Evolutionary conservation across 2,329 filamentous ascomycete species (phyloP).

Genomic region (Alternaria longipes): DNA sequence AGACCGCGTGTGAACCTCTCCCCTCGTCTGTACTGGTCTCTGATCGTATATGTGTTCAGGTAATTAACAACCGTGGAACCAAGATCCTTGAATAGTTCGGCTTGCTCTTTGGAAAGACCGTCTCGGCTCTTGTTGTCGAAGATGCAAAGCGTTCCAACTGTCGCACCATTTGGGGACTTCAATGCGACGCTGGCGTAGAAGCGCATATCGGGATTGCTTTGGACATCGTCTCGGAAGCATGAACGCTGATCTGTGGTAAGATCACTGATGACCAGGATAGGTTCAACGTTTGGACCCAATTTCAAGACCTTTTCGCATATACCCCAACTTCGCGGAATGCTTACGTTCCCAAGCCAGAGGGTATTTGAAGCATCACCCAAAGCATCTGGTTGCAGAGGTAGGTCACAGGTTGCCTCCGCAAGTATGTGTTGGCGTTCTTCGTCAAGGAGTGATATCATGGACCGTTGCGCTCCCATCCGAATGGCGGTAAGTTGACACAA

Average conservation of each 20-base stretch:
- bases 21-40: conserved; percentile 35
- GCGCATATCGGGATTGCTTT: conserved; percentile 10
- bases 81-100: conserved; percentile 33
- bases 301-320: conserved; percentile 36
- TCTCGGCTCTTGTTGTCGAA: conserved; percentile 33
- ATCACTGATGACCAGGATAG: conserved; percentile 25
- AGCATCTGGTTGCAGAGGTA: conserved; percentile 30
- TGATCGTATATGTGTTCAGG: conserved; percentile 38
- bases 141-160: conserved; percentile 38
- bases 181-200: conserved; percentile 46
- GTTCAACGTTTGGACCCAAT: background rate
- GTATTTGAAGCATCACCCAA: conserved; percentile 13
- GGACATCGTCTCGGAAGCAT: background rate
- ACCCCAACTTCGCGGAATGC: conserved; percentile 38
- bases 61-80: conserved; percentile 38
- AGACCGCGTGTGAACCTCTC: conserved; percentile 46
- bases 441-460: conserved; percentile 51
- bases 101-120: conserved; percentile 25
- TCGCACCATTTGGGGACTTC: conserved; percentile 30
- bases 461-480: conserved; percentile 43
- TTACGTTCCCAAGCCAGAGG: conserved; percentile 45
- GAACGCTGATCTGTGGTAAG: background rate
- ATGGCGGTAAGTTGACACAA: conserved; percentile 50
- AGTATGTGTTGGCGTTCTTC: conserved; percentile 47
- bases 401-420: conserved; percentile 48